Conservation (phyloP, 2,329 filamentous ascomycete species). For the Sarocladium kiliense region DNA sequence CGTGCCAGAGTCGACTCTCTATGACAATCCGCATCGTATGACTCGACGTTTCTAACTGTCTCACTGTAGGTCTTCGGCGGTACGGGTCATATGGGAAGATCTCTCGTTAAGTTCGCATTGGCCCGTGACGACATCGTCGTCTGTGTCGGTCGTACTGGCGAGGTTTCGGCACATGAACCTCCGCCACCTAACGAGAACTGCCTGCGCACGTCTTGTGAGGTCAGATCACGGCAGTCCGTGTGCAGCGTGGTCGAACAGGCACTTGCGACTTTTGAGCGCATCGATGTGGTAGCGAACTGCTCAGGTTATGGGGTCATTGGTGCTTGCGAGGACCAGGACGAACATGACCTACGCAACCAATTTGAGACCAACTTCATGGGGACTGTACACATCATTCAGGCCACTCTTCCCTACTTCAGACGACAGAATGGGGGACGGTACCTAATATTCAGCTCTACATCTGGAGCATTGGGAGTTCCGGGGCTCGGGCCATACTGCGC, state of each 20-base stretch:
- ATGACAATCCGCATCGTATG: background rate
- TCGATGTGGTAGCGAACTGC: constrained; percentile 90
- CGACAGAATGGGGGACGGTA: constrained; percentile 73
- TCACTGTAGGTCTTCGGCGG: constrained; percentile 82
- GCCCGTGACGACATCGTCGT: constrained; percentile 77
- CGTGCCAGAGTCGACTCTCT: constrained; percentile 23
- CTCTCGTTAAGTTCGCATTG: constrained; percentile 77
- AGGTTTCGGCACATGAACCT: constrained; percentile 71
- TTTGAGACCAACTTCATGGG: constrained; percentile 99
- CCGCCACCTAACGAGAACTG: constrained; percentile 66
- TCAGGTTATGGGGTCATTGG: constrained; percentile 94
- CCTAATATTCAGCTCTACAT: constrained; percentile 90
- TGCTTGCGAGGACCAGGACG: constrained; percentile 93
- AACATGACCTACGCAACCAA: constrained; percentile 89
- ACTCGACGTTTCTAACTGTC: constrained; percentile 3
- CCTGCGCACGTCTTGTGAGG: constrained; percentile 81
- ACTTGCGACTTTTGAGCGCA: constrained; percentile 68
- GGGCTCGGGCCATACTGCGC: constrained; percentile 93
- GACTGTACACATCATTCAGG: constrained; percentile 86
- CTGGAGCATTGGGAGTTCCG: constrained; percentile 87
- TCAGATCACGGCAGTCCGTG: constrained; percentile 76
- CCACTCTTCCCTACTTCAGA: constrained; percentile 82
- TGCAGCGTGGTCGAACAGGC: constrained; percentile 63
- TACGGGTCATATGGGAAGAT: constrained; percentile 94
- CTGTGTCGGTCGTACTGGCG: constrained; percentile 77